Conservation (phyloP, 1,139 yeast genomes). For the Nematodospora anomalae region DNA sequence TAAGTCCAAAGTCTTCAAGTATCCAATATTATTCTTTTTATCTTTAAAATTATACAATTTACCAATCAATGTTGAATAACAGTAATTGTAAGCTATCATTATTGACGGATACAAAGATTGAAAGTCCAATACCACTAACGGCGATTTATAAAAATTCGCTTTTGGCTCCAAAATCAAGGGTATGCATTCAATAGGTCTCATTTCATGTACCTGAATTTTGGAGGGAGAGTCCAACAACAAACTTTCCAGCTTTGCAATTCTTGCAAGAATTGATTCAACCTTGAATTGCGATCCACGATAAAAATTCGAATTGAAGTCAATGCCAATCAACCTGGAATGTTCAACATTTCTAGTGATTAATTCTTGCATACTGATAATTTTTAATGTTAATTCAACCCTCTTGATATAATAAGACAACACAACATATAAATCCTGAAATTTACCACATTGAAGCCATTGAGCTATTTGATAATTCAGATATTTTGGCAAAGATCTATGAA, state of each 20-base stretch:
- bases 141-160: constrained; percentile 82
- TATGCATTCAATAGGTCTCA: constrained; percentile 82
- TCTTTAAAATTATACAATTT: constrained; percentile 54
- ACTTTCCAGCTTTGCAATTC: constrained; percentile 77
- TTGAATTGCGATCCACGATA: constrained; percentile 92
- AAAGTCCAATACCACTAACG: constrained; percentile 85
- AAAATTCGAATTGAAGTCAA: constrained; percentile 84
- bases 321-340: constrained; percentile 82
- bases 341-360: constrained; percentile 73
- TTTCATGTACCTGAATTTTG: constrained; percentile 76
- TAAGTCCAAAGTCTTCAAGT: constrained; percentile 43
- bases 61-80: constrained; percentile 86
- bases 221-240: constrained; percentile 76
- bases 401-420: constrained; percentile 53
- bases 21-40: constrained; percentile 36
- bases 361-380: constrained; percentile 62
- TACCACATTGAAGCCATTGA: constrained; percentile 41
- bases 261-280: constrained; percentile 77
- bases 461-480: constrained; percentile 54
- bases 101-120: constrained; percentile 93
- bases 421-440: constrained; percentile 27
- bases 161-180: constrained; percentile 93
- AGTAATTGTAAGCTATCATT: constrained; percentile 87
- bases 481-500: constrained; percentile 68
- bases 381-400: constrained; percentile 47